Base-by-base conservation (phyloP, 139 green algal species). In the Chlamydomonas incerta region DNA sequence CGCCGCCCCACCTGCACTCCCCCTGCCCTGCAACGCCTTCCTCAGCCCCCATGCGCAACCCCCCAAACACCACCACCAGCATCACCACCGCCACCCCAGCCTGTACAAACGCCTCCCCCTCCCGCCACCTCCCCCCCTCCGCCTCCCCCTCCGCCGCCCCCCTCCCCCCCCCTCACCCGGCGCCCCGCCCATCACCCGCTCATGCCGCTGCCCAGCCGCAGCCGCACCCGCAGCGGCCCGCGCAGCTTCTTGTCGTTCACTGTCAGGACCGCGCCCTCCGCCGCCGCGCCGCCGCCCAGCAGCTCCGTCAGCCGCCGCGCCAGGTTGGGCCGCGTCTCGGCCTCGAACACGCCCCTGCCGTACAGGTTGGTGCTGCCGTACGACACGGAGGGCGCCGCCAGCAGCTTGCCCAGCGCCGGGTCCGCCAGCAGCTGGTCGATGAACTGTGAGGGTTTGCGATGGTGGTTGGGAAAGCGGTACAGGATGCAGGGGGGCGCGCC, bases 241-340 rank as follows among this genome's bases (percentile, higher is more conserved):
- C 89, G 70, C 37, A 99, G 90, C 80, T 94, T 95, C 81, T 97
- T 98, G 92, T 99, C 97, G 81, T 99, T 99, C 4, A 99, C 91
- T 2, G 94, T 96, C 4, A 99, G 81, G 8, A 96, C 66, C 37
- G 83, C 88, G 8, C 82, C 67, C 31, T 69, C 79, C 26, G 81
- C 82, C 10, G 88, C 83, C 34, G 95, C 81, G 26, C 92, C 84
- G 2, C 17, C 31, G 41, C 41, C 41, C 41, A 50, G 41, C 41
- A 50, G 41, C 41, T 50, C 41, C 41, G 41, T 50, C 33, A 95
- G 85, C 11, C 26, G 71, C 70, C 94, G 94, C 31, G 28, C n/a
- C 17, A 98, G 89, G 87, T 99, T 99, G 18, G 74, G 74, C 28
- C 92, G 90, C 2, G 97, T 99, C 47, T 94, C 89, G 58, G 95